Evolutionary conservation across 495 filamentous ascomycete genomes (phyloP).

Genomic region (Neurospora terricola): DNA sequence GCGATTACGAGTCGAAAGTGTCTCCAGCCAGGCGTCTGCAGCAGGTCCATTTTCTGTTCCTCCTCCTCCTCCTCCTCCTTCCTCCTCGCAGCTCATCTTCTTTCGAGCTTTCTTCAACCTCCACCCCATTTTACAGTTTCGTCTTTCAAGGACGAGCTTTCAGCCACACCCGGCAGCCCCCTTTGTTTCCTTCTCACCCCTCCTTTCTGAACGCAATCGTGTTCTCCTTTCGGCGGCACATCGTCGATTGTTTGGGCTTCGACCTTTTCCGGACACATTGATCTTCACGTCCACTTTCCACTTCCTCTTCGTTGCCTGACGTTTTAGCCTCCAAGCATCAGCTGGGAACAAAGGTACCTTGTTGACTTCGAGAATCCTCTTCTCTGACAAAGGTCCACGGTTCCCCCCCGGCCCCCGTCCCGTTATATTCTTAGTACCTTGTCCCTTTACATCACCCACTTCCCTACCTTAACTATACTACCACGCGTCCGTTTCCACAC

Average conservation of each 20-base stretch:
- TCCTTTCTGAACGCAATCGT: background rate
- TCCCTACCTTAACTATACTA: conserved; percentile 2
- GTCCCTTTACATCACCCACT: conserved; percentile 8
- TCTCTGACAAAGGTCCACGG: background rate
- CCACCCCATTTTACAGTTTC: background rate
- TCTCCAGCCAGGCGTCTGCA: background rate
- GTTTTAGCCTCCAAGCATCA: background rate
- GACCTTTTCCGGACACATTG: background rate
- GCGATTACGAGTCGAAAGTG: background rate
- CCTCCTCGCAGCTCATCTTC: background rate
- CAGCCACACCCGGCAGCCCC: background rate
- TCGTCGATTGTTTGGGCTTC: background rate
- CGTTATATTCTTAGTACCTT: conserved; percentile 7
- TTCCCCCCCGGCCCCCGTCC: background rate
- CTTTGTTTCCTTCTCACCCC: background rate
- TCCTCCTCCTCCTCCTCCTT: background rate
- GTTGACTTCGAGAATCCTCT: conserved; percentile 8
- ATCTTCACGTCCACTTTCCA: background rate
- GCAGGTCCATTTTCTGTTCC: background rate
- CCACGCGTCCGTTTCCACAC: conserved; percentile 14
- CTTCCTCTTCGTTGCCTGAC: background rate
- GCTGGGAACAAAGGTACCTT: conserved; percentile 7
- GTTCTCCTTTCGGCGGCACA: background rate
- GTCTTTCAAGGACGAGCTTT: background rate
- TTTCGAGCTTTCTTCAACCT: background rate